Evolutionary conservation across 2,329 filamentous ascomycete species (phyloP).

Genomic region (Fonsecaea multimorphosa): DNA sequence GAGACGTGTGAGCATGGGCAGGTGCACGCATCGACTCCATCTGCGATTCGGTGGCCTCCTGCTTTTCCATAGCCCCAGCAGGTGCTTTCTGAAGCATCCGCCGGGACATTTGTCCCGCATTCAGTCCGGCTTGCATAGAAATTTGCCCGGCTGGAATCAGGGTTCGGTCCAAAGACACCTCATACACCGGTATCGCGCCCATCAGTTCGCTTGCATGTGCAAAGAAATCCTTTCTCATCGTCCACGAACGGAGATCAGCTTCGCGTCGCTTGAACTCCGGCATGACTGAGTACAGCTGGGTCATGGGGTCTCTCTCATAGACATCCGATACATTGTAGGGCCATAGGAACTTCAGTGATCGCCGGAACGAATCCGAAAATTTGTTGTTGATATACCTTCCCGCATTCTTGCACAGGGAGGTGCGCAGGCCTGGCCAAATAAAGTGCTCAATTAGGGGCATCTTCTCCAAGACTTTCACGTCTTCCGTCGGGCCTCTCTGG

Average conservation of each 20-base stretch:
- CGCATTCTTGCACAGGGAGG: constrained; percentile 12
- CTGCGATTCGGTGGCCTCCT: constrained; percentile 6
- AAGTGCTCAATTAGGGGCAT: constrained; percentile 36
- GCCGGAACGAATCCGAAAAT: constrained; percentile 29
- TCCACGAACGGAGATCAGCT: constrained; percentile 26
- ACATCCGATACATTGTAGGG: constrained; percentile 18
- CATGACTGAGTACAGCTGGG: constrained; percentile 23
- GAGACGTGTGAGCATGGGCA: not conserved
- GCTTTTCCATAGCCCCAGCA: constrained; percentile 8
- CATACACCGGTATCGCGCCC: constrained; percentile 21
- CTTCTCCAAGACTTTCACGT: constrained; percentile 12
- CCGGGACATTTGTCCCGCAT: not conserved
- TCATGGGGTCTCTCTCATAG: constrained; percentile 16
- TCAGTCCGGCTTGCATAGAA: constrained; percentile 7
- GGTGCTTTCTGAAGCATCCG: not conserved
- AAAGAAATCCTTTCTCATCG: constrained; percentile 29
- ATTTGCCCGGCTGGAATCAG: constrained; percentile 10
- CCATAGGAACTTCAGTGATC: constrained; percentile 28
- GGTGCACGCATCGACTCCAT: not conserved
- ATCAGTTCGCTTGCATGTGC: constrained; percentile 16
- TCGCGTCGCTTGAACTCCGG: constrained; percentile 21
- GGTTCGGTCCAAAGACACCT: constrained; percentile 14
- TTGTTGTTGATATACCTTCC: constrained; percentile 27
- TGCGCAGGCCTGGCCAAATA: constrained; percentile 45
- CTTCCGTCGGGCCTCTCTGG: constrained; percentile 10